Percentiles rank a stretch among this genome's conserved stretches.
phyloP scores from a whole-genome alignment of 2,329 filamentous ascomycete species.

The Bipolaris zeicola region DNA sequence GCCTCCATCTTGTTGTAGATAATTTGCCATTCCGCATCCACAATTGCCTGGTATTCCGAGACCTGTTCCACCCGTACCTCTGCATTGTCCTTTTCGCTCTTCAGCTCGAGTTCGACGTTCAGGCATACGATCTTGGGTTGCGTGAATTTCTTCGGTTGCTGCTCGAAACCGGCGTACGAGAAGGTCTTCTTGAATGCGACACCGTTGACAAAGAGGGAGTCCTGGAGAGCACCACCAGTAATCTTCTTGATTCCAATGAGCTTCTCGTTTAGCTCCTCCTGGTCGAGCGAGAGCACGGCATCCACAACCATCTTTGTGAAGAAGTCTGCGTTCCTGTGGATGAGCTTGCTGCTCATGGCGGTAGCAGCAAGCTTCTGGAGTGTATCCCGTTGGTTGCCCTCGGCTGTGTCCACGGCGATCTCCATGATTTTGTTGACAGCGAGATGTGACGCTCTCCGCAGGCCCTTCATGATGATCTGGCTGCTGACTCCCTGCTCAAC shows the following conservation, averaged over 20 bases:
- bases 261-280: constrained; percentile 96
- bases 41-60: constrained; percentile 98
- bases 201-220: constrained; percentile 95
- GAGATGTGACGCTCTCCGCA: constrained; percentile 84
- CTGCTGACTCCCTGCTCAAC: constrained; percentile 97
- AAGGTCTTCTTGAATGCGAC: constrained; percentile 99
- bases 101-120: constrained; percentile 97
- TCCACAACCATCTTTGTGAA: constrained; percentile 99
- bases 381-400: constrained; percentile 84
- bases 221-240: constrained; percentile 91
- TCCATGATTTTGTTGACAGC: constrained; percentile 99
- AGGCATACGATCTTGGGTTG: constrained; percentile 96
- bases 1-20: constrained; percentile 99
- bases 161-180: constrained; percentile 97
- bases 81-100: constrained; percentile 99
- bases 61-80: constrained; percentile 98
- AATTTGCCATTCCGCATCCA: constrained; percentile 99
- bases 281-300: constrained; percentile 91
- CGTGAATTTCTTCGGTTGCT: constrained; percentile 94
- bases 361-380: constrained; percentile 88
- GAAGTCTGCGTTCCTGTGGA: constrained; percentile 94
- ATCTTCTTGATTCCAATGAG: constrained; percentile 99
- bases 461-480: constrained; percentile 95
- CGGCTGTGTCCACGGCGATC: constrained; percentile 84
- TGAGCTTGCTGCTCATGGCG: constrained; percentile 99